Base-by-base conservation (phyloP, 2,329 filamentous ascomycete species). In the Zymoseptoria ardabiliae region DNA sequence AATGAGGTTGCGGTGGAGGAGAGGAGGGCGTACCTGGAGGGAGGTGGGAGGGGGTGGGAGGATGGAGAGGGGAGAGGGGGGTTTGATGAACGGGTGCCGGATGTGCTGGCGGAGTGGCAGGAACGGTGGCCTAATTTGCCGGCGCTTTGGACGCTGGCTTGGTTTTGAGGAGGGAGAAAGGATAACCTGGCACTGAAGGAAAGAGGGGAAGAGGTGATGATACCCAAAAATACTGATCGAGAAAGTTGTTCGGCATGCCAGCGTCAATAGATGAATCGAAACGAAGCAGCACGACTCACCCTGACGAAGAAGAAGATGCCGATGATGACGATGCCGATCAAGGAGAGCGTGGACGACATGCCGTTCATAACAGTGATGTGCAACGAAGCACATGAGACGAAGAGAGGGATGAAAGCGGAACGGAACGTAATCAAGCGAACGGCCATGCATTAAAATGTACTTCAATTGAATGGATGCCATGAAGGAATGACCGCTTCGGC, bases 41-140 rank as follows among this genome's bases (percentile, higher is more conserved):
- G 73, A 3, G 68, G 71, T 4, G 64, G 58, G 22, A 66, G 83
- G 45, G 85, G 84, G 53, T 95, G 95, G 70, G 91, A 96, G 73
- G 87, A 90, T 70, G 71, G 87, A 10, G 82, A 80, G 61, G 85
- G 83, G 4, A 81, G 93, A 59, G 80, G 83, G 30, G 87, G 87
- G 28, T 99, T 99, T 70, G 94, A 99, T 75, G 92, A 96, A 73
- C 84, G 85, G 58, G 94, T 99, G 2, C 94, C 94, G 0, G 92
- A 97, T 65, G 89, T 99, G 41, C 77, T 99, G 61, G 93, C 86
- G 1, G 85, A 86, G 56, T 99, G 94, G 94, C 94, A 99, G 76
- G 92, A 96, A 74, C 84, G 88, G 67, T 97, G 93, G 90, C 93
- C 94, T 4, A 88, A 90, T 68, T 75, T 97, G 67, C 94, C 94